Evolutionary conservation across 805 yeast genomes (phyloP), one percentile per base, ranked within the genome.

Genomic region (Jamesozyma rosinii): DNA sequence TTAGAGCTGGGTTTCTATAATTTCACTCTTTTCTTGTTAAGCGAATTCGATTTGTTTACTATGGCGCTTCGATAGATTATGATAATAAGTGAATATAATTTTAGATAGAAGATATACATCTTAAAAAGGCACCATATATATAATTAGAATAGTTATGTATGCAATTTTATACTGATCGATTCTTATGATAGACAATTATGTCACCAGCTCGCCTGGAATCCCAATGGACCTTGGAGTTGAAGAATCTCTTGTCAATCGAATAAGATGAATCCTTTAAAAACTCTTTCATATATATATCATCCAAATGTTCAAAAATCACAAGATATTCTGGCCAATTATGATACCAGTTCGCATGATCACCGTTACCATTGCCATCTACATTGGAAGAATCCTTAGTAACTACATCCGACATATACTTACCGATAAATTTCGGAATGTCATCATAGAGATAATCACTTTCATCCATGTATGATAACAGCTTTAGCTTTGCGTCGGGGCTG

Each of bases 181-280:
- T 11, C 10, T 32, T 38, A 18, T 29, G 46, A 13, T 79, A 83
- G 2, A 89, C 77, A 4, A 88, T 67, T 0, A 89, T 70, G 58
- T 86, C 90, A 0, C 97, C 97, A 2, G 59, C 53, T 43, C 97
- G 70, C 49, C 97, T 71, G 37, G 65, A 53, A 57, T 90, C 97
- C 84, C 96, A 94, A 61, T 89, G 97, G 58, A 78, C 76, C 40
- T 77, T 73, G 35, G 86, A 74, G 51, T 90, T 90, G 70, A 86
- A 90, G 49, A 84, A 71, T 30, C 89, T 66, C 3, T 61, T 55
- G 30, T 77, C 63, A 44, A 68, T 73, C 10, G 47, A 40, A 51
- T 82, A 83, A 0, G 65, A 58, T 0, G 72, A 59, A 4, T 61
- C 65, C 13, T 55, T 45, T 43, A 81, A 54, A 35, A 67, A 64